A percentile compares a stretch with the other conserved stretches of the same genome.
Evolutionary conservation across 1,284 basidiomycete species (phyloP).

Genomic region (Phaffia rhodozyma): DNA sequence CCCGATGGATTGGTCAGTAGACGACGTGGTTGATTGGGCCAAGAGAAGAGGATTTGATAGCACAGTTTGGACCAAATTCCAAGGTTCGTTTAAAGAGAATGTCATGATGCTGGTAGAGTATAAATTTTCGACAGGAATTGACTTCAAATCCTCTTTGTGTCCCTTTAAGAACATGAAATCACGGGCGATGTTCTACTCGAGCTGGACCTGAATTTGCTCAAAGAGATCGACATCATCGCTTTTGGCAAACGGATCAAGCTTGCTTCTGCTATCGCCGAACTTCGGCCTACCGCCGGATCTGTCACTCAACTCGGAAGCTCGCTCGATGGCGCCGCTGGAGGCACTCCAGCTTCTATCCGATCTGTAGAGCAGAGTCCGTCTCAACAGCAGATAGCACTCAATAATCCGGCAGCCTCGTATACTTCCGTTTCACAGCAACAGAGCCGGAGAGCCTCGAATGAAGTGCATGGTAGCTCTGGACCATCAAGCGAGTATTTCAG

Average conservation of each 20-base stretch:
- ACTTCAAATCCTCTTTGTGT: conserved; percentile 9
- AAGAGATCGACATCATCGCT: conserved; percentile 88
- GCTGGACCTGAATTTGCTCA: conserved; percentile 81
- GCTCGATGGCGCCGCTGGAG: too few relatives aligned
- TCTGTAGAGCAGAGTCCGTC: neutral
- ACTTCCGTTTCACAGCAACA: too few relatives aligned
- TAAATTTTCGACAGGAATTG: neutral
- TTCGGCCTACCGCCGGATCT: conserved; percentile 40
- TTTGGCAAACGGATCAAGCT: conserved; percentile 92
- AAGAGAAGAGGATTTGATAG: conserved; percentile 73
- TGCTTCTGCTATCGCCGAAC: conserved; percentile 84
- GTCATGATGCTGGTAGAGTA: neutral
- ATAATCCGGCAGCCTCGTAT: neutral
- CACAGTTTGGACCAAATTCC: conserved; percentile 69
- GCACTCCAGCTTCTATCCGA: neutral
- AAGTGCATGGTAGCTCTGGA: too few relatives aligned
- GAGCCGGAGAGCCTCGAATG: too few relatives aligned
- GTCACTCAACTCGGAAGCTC: too few relatives aligned
- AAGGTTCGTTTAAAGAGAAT: conserved; percentile 42
- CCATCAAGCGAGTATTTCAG: too few relatives aligned
- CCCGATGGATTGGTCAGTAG: conserved; percentile 70
- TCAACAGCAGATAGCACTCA: neutral
- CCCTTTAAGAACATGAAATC: conserved; percentile 80
- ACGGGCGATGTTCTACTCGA: conserved; percentile 92
- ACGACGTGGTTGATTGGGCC: conserved; percentile 85